phyloP scores from a whole-genome alignment of 306 rosid species.

The Carpinus fangiana region DNA sequence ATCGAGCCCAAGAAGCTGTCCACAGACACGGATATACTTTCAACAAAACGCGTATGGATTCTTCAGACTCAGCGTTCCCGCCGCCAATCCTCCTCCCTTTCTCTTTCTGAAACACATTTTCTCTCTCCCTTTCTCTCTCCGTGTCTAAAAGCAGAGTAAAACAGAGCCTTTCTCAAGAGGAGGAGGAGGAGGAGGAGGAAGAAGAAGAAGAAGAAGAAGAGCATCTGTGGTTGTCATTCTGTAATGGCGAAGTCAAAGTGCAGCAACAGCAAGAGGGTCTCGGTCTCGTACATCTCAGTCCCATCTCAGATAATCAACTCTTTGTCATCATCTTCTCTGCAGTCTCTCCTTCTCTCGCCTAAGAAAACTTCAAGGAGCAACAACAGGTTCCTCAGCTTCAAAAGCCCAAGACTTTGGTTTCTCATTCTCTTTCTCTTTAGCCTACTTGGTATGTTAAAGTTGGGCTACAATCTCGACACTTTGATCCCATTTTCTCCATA shows the following conservation, averaged over 20 bases:
- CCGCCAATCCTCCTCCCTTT: constrained; percentile 32
- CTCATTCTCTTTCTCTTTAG: constrained; percentile 56
- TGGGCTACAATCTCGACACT: constrained; percentile 44
- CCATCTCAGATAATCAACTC: constrained; percentile 94
- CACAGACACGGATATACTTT: constrained; percentile 16
- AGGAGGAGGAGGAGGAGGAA: neutral
- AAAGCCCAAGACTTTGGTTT: constrained; percentile 53
- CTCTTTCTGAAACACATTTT: neutral
- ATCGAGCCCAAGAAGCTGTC: constrained; percentile 26
- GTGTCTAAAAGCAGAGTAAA: neutral
- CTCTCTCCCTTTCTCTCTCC: constrained; percentile 15
- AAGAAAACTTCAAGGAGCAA: constrained; percentile 62
- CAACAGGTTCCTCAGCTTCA: constrained; percentile 33
- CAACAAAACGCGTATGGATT: constrained; percentile 30
- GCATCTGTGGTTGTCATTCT: neutral
- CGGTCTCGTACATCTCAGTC: constrained; percentile 77
- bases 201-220: neutral
- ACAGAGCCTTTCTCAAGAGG: neutral
- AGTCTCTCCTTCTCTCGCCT: constrained; percentile 77
- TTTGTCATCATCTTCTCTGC: constrained; percentile 77
- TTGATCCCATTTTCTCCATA: constrained; percentile 43
- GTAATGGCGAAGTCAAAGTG: constrained; percentile 71
- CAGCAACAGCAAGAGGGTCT: constrained; percentile 56
- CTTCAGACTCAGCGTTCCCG: constrained; percentile 43
- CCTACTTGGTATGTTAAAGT: constrained; percentile 61